Base-by-base conservation (phyloP, 2,329 filamentous ascomycete genomes). In the Daldinia sp. region DNA sequence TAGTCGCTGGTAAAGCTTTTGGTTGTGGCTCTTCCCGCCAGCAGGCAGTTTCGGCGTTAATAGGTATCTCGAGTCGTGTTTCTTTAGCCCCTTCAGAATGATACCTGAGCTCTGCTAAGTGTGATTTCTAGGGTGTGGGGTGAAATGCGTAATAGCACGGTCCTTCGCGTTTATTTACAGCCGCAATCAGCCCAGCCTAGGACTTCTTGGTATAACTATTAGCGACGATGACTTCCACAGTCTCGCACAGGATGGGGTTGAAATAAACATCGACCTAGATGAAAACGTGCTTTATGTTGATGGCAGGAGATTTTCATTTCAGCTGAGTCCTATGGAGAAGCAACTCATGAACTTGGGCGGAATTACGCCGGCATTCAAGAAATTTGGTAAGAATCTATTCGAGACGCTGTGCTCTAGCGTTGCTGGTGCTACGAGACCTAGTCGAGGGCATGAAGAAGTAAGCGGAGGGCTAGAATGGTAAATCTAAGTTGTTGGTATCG, bases 131-230 rank as follows among this genome's bases (percentile, higher is more conserved):
- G 46, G 46, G 33, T 51, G 46, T 18, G 46, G 46, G 46, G 46
- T 51, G 28, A 51, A 51, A 51, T 51, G 46, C 15, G 26, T 51
- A 15, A 51, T 51, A 51, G 46, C 46, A 51, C 46, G 46, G 26
- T 51, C 46, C 46, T 51, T 51, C 26, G 46, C 46, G 26, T 51
- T 51, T 51, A 51, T 51, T 15, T 51, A 50, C 26, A 51, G 46
- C 15, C 46, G 46, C 28, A 51, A 51, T 15, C 46, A 51, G 15
- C 46, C 46, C 26, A 51, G 46, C 33, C 28, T 51, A n/a, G 46
- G 46, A 6, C 46, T 51, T 18, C 46, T 51, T 13, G 46, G 46
- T 18, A 51, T 51, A 9, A 51, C 46, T 13, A 51, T 51, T 5
- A 51, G 26, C 26, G 28, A 51, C 9, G 46, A 51, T 33, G 28